Percentiles rank a stretch among this genome's conserved stretches.
Conservation (phyloP, 352 stramenopile species). For the Phytophthora capsici region DNA sequence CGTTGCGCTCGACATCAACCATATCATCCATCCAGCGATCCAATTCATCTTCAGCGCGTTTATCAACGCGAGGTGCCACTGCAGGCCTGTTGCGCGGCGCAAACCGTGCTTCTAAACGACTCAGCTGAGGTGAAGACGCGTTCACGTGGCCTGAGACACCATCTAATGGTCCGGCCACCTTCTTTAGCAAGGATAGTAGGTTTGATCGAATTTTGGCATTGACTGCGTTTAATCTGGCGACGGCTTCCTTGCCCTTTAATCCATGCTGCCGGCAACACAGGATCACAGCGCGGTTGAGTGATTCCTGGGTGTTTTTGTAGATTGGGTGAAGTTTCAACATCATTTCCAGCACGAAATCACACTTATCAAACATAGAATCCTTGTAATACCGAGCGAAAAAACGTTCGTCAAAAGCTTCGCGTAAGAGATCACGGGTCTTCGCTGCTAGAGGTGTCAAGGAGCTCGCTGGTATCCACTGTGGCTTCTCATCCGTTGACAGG, state of each 20-base stretch:
- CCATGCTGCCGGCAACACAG: constrained; percentile 14
- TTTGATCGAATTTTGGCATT: constrained; percentile 13
- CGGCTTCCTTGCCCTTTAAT: constrained; percentile 3
- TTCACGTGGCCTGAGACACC: not conserved
- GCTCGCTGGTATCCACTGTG: constrained; percentile 19
- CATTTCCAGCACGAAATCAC: constrained; percentile 20
- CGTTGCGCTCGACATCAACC: constrained; percentile 2
- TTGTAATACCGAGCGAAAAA: constrained; percentile 21
- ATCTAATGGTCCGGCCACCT: constrained; percentile 5
- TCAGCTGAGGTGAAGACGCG: not conserved
- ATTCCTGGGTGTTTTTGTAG: constrained; percentile 12
- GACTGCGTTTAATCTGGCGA: constrained; percentile 4
- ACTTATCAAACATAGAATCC: constrained; percentile 1
- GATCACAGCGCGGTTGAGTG: constrained; percentile 5
- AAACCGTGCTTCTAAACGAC: constrained; percentile 6
- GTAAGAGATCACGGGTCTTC: constrained; percentile 10
- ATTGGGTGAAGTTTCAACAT: constrained; percentile 16
- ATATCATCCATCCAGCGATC: constrained; percentile 11
- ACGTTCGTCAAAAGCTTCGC: constrained; percentile 8
- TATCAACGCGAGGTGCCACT: not conserved
- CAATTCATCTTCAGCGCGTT: constrained; percentile 16
- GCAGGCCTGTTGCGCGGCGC: not conserved
- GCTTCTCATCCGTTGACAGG: constrained; percentile 17
- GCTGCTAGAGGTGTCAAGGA: constrained; percentile 5
- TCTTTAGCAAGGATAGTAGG: constrained; percentile 4